Conservation (phyloP, 495 filamentous ascomycete genomes). For the Talaromyces liani region DNA sequence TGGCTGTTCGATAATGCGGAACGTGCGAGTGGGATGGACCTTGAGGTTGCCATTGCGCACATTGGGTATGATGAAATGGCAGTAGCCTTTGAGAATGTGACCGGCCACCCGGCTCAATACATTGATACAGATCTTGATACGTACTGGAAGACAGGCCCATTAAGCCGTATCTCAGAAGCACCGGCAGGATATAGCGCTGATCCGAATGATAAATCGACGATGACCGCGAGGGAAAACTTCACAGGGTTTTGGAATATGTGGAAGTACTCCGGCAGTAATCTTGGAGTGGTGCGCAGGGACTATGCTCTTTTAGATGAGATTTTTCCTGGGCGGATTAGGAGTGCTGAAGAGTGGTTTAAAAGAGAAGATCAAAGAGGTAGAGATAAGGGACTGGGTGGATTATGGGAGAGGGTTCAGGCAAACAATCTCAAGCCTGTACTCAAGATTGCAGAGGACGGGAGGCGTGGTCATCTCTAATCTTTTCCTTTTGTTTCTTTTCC, state of each 20-base stretch:
- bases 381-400: constrained; percentile 1
- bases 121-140: constrained; percentile 33
- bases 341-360: constrained; percentile 23
- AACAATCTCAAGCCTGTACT: neutral
- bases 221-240: constrained; percentile 44
- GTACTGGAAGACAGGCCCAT: constrained; percentile 25
- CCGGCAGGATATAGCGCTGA: constrained; percentile 34
- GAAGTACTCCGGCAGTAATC: constrained; percentile 10
- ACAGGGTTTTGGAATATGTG: constrained; percentile 46
- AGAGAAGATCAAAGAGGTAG: constrained; percentile 11
- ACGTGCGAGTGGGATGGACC: constrained; percentile 40
- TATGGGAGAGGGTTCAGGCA: constrained; percentile 1
- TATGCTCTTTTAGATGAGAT: constrained; percentile 47
- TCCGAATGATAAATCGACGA: constrained; percentile 27
- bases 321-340: constrained; percentile 37
- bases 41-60: constrained; percentile 43
- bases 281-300: constrained; percentile 36
- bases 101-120: constrained; percentile 40
- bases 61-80: constrained; percentile 39
- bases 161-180: constrained; percentile 9
- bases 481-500: neutral
- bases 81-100: constrained; percentile 42
- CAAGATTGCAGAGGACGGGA: neutral
- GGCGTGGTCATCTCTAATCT: neutral
- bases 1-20: constrained; percentile 50